phyloP scores from a whole-genome alignment of 176 grass and related monocot genomes.

The Poa pratensis region DNA sequence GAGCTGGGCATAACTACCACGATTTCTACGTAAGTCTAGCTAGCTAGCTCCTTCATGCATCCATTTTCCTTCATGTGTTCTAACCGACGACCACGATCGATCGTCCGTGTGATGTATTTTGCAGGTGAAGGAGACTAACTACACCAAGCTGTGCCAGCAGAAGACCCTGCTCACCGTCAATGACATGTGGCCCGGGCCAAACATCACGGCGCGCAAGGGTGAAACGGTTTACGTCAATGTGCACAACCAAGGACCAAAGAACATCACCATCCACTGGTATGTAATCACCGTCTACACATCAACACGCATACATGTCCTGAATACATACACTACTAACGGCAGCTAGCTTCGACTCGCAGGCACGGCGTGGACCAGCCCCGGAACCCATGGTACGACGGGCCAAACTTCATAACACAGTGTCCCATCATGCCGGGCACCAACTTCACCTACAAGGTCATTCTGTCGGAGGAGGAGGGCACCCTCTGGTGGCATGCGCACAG shows the following conservation, averaged over 20 bases:
- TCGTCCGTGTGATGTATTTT: background rate
- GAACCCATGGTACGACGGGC: slow-evolving; percentile 36
- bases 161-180: slow-evolving; percentile 2
- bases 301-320: no score
- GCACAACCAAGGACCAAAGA: background rate
- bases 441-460: no score
- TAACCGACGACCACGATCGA: no score
- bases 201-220: background rate
- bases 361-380: slow-evolving; percentile 66
- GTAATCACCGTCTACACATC: no score
- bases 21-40: no score
- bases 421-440: background rate
- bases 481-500: slow-evolving; percentile 71
- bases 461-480: slow-evolving; percentile 59
- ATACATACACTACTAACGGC: no score
- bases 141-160: background rate
- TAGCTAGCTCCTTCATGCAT: no score
- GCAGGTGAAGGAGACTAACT: background rate
- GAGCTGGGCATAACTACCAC: no score
- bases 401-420: background rate
- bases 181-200: background rate
- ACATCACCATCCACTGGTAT: background rate
- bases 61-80: no score
- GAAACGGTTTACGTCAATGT: background rate
- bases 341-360: no score